Base-by-base conservation (phyloP, 352 stramenopile genomes). In the Sclerospora graminicola region DNA sequence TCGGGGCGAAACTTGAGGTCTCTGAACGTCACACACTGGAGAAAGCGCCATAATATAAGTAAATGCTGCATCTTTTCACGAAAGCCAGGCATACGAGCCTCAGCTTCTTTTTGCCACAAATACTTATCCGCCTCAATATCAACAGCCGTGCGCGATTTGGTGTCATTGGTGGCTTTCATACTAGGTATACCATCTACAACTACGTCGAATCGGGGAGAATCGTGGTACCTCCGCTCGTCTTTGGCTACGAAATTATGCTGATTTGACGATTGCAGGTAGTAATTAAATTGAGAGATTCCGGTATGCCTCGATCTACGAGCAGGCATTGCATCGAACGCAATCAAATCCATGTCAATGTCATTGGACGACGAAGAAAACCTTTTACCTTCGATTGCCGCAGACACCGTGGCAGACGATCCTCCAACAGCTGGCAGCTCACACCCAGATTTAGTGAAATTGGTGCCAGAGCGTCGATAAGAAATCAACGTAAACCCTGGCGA, bases 401-500 rank as follows among this genome's bases (percentile, higher is more conserved):
- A 51, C 28, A 30, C 36, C 14, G 14, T 53, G 19, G 16, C 30
- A 16, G 34, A 31, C 14, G 27, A 21, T 11, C 16, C 30, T 2
- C 51, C 43, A 11, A 57, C 13, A 4, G 47, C 53, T 0, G 47
- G 54, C 0, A 56, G 23, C 33, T 58, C 40, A n/a, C 45, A 51
- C 0, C 45, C 40, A 0, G 45, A 38, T 9, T 49, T 35, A 14
- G 14, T 23, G 5, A 30, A 13, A 28, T 45, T 56, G 27, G 43
- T 57, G 2, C 40, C 32, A 0, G 62, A 64, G 20, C 62, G 62
- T 7, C 62, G 57, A 38, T 68, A 65, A 7, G 62, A 72, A 33
- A 72, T 39, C 1, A 72, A 29, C 16, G 44, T 48, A 41, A 69
- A 73, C 4, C 49, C 54, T 10, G 62, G 57, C 1, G 57, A 72